Base-by-base conservation (phyloP, 2,329 filamentous ascomycete species). In the Aureobasidium sp. region DNA sequence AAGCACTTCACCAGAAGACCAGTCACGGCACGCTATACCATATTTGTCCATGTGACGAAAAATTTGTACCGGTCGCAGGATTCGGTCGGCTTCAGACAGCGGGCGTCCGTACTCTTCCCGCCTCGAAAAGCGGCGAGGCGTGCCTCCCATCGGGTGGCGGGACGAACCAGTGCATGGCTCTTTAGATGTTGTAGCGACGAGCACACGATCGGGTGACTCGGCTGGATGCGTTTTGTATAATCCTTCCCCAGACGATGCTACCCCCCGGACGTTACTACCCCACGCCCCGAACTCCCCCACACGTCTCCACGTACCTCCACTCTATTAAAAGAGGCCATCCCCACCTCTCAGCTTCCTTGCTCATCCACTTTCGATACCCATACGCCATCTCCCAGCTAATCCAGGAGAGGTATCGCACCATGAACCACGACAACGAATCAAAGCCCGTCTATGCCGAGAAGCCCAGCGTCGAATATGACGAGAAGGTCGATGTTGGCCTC, bases 401-500 rank as follows among this genome's bases (percentile, higher is more conserved):
- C 22, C 5, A n/a, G 17, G 21, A 14, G 19, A 35, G n/a, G 42
- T n/a, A 35, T 25, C 42, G 27, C 47, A 51, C 2, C 25, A 51
- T 51, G 47, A 40, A 24, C 17, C 25, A 19, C 24, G 25, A 30
- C 17, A n/a, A 39, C 19, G 47, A 51, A n/a, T n/a, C n/a, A 8
- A 51, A 51, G 27, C 47, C 47, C n/a, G 27, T 1, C 19, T 40
- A 40, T 29, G 19, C 47, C 47, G 17, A 51, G 25, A 34, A 25
- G 25, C 45, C 17, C 16, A 24, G 22, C 14, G 16, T 16, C 22
- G 37, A 21, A 6, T 51, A 22, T 14, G 11, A 6, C 24, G 40
- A 47, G n/a, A 40, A 54, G n/a, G 27, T 21, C 6, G 35, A 29
- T 25, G 24, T 22, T 6, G 30, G 27, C 53, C 73, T 71, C 72